Percentiles rank a stretch among this genome's conserved stretches.
Conservation (phyloP, 2,329 filamentous ascomycete species). For the Cucurbitaria berberidis region DNA sequence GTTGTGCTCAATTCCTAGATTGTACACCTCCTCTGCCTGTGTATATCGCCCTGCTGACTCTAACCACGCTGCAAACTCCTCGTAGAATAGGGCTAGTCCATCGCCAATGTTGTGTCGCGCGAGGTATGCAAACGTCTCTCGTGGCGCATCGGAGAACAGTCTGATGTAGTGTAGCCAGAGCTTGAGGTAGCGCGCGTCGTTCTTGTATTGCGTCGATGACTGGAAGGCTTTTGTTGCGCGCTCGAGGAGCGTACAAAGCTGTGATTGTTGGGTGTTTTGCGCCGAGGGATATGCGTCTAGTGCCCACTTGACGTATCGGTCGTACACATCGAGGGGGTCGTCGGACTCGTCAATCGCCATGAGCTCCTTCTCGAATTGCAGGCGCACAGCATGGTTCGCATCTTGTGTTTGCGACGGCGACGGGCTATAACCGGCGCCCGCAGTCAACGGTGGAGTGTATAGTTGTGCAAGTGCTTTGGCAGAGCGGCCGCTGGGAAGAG, state of each 20-base stretch:
- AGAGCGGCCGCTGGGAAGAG: conserved; percentile 84
- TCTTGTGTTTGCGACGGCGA: conserved; percentile 74
- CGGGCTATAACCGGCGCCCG: conserved; percentile 56
- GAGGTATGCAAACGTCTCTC: conserved; percentile 90
- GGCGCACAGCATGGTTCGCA: conserved; percentile 77
- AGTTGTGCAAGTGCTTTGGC: conserved; percentile 85
- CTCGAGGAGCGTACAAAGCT: conserved; percentile 86
- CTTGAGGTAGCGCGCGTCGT: conserved; percentile 91
- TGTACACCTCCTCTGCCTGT: conserved; percentile 94
- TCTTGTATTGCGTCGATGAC: conserved; percentile 85
- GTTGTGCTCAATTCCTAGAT: conserved; percentile 85
- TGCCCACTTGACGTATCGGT: conserved; percentile 97
- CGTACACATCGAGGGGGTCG: conserved; percentile 93
- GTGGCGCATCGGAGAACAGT: conserved; percentile 89
- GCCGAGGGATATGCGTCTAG: conserved; percentile 93
- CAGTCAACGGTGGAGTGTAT: conserved; percentile 66
- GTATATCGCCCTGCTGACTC: conserved; percentile 82
- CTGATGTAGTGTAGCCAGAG: conserved; percentile 94
- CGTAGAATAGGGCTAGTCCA: conserved; percentile 87
- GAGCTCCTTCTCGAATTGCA: conserved; percentile 86
- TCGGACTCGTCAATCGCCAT: conserved; percentile 82
- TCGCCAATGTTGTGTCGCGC: conserved; percentile 89
- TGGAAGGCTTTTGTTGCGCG: conserved; percentile 91
- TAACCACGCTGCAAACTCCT: conserved; percentile 94
- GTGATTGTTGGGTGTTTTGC: conserved; percentile 89